Evolutionary conservation across 1,139 yeast species (phyloP).

Genomic region (Suhomyces guaymorum): DNA sequence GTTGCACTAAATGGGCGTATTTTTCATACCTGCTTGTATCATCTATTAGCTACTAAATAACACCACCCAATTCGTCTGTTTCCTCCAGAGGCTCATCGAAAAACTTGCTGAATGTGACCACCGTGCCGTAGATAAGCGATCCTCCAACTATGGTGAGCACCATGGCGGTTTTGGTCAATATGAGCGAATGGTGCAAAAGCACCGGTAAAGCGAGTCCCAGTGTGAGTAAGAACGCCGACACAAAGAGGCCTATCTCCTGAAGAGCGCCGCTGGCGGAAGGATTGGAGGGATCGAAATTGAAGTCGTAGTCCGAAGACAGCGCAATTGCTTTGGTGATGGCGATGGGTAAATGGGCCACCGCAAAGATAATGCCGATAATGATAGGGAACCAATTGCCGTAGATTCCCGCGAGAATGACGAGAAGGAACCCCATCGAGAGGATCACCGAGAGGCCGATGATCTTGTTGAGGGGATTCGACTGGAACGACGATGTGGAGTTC

Average conservation of each 20-base stretch:
- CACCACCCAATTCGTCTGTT: slow-evolving; percentile 33
- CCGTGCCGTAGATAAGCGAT: slow-evolving; percentile 66
- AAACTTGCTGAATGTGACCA: slow-evolving; percentile 68
- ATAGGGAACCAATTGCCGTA: slow-evolving; percentile 80
- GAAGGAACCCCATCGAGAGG: slow-evolving; percentile 73
- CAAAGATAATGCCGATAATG: slow-evolving; percentile 52
- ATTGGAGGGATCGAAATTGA: slow-evolving; percentile 43
- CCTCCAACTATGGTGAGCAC: slow-evolving; percentile 72
- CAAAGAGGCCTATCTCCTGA: slow-evolving; percentile 65
- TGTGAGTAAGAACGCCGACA: slow-evolving; percentile 64
- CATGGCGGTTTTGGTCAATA: slow-evolving; percentile 60
- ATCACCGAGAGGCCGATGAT: slow-evolving; percentile 74
- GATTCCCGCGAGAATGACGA: slow-evolving; percentile 75
- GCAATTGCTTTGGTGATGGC: slow-evolving; percentile 37
- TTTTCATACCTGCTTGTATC: slow-evolving; percentile 1
- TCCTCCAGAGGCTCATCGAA: slow-evolving; percentile 62
- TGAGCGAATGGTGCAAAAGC: slow-evolving; percentile 61
- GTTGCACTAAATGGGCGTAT: slow-evolving; percentile 4
- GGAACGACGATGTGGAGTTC: slow-evolving; percentile 32
- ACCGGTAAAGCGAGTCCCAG: slow-evolving; percentile 71
- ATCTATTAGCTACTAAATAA: slow-evolving; percentile 22
- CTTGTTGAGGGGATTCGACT: slow-evolving; percentile 62
- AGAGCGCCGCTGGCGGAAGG: slow-evolving; percentile 32
- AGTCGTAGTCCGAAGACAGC: slow-evolving; percentile 44
- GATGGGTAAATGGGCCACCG: slow-evolving; percentile 72